Percentiles rank a stretch among this genome's conserved stretches.
Evolutionary conservation across 306 rosid genomes (phyloP).

Genomic region (Quercus engelmannii): DNA sequence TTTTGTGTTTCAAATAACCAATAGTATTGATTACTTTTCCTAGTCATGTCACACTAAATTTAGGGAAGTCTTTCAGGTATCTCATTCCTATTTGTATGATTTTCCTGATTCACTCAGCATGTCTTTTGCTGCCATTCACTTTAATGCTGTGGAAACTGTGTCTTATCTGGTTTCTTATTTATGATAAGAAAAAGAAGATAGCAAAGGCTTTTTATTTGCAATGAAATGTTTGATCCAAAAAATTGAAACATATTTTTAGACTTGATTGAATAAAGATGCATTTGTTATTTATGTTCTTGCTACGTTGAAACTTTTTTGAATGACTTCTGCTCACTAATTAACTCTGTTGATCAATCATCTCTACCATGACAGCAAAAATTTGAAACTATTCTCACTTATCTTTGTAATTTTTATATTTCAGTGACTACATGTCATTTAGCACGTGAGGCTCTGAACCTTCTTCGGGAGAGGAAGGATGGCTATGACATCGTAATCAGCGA

Average conservation of each 20-base stretch:
- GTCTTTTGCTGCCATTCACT: background rate
- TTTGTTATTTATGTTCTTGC: no score
- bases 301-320: background rate
- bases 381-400: conserved; percentile 12
- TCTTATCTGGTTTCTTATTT: background rate
- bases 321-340: background rate
- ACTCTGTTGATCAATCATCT: conserved; percentile 12
- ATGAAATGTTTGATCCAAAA: background rate
- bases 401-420: conserved; percentile 33
- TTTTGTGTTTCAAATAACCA: background rate
- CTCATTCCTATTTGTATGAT: background rate
- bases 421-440: conserved; percentile 92
- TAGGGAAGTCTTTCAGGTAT: background rate
- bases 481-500: conserved; percentile 95
- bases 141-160: background rate
- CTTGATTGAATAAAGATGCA: background rate
- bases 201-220: background rate
- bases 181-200: background rate
- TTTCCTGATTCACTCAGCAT: background rate
- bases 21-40: background rate
- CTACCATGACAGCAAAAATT: conserved; percentile 4
- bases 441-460: conserved; percentile 73
- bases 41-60: background rate
- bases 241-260: background rate
- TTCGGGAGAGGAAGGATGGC: conserved; percentile 83